phyloP scores from a whole-genome alignment of 148 eudicot genomes.

The Rhododendron ovatum region DNA sequence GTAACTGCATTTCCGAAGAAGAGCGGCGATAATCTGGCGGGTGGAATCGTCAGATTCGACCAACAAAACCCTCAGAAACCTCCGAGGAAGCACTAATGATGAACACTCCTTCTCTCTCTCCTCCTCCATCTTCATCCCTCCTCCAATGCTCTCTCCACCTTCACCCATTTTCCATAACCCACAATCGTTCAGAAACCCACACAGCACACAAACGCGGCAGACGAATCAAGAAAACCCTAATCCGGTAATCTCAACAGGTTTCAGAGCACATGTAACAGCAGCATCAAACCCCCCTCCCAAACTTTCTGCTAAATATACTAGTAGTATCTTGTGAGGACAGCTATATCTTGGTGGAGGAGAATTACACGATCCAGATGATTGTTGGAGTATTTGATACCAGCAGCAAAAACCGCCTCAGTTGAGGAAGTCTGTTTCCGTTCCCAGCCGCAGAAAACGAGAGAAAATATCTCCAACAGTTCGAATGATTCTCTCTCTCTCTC shows the following conservation, averaged over 20 bases:
- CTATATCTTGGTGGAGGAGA: background rate
- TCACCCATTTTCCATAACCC: constrained; percentile 38
- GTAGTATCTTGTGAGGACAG: background rate
- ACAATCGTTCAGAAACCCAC: background rate
- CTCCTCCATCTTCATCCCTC: constrained; percentile 36
- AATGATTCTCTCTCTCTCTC: background rate
- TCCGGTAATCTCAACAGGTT: background rate
- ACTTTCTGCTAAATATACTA: background rate
- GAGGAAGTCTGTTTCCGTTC: constrained; percentile 12
- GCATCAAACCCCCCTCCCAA: background rate
- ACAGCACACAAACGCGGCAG: background rate
- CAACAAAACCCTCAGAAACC: constrained; percentile 59
- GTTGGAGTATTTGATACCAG: background rate
- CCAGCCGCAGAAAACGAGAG: constrained; percentile 25
- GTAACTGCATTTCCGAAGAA: constrained; percentile 79
- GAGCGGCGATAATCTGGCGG: constrained; percentile 75
- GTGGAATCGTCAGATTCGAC: constrained; percentile 92
- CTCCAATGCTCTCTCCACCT: constrained; percentile 31
- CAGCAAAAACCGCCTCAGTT: background rate
- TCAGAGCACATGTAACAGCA: background rate
- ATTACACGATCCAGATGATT: background rate
- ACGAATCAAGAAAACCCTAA: background rate
- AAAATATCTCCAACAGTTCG: constrained; percentile 29
- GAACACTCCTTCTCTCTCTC: constrained; percentile 20
- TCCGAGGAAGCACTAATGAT: constrained; percentile 34